Conservation (phyloP, 1,139 yeast genomes). For the Casaregolazyma lundiana region DNA sequence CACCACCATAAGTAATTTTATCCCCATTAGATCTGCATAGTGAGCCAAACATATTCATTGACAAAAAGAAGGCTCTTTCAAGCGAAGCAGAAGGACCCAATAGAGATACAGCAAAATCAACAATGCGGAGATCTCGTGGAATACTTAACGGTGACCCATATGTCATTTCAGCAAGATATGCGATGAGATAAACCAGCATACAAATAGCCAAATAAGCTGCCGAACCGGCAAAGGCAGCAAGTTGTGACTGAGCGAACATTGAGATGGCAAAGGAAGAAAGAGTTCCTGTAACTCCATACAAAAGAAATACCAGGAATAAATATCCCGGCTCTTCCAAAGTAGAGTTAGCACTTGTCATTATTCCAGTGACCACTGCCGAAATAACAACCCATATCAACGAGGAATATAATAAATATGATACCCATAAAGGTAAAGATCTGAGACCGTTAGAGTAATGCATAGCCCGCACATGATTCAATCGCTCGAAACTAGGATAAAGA, state of each 20-base stretch:
- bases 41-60: constrained; percentile 34
- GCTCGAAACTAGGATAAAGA: constrained; percentile 36
- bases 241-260: constrained; percentile 31
- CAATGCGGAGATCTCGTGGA: constrained; percentile 22
- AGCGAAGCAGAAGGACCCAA: constrained; percentile 32
- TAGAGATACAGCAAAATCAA: constrained; percentile 30
- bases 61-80: constrained; percentile 31
- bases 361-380: constrained; percentile 27
- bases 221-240: constrained; percentile 36
- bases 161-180: constrained; percentile 30
- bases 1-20: constrained; percentile 27
- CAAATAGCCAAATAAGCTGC: constrained; percentile 34
- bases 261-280: constrained; percentile 32
- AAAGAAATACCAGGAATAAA: constrained; percentile 30
- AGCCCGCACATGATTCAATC: constrained; percentile 34
- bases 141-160: constrained; percentile 30
- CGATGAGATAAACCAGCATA: constrained; percentile 33
- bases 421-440: constrained; percentile 34
- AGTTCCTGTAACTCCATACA: constrained; percentile 32
- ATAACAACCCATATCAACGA: constrained; percentile 24
- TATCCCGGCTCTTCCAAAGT: constrained; percentile 31
- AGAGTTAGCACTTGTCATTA: constrained; percentile 26
- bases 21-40: constrained; percentile 26
- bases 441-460: constrained; percentile 38
- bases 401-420: constrained; percentile 31